Conservation (phyloP, 345 rosid species). For the Isatis tinctoria region DNA sequence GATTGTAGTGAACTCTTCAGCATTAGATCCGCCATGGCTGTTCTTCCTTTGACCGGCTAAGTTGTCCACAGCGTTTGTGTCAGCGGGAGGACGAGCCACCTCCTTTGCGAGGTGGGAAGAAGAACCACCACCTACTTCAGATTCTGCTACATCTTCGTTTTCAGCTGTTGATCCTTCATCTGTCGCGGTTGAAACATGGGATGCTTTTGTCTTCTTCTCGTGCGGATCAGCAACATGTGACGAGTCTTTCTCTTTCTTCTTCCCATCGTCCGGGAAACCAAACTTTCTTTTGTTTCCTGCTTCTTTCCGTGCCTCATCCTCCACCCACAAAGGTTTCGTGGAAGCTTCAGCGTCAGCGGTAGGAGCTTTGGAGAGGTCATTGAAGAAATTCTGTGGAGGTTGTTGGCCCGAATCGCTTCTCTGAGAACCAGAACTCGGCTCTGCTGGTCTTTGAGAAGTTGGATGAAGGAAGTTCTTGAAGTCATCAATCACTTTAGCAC, state of each 20-base stretch:
- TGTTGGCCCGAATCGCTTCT: slow-evolving; percentile 55
- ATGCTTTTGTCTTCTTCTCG: slow-evolving; percentile 51
- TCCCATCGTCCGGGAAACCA: slow-evolving; percentile 49
- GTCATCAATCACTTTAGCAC: slow-evolving; percentile 64
- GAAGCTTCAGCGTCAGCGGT: slow-evolving; percentile 51
- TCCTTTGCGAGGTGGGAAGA: slow-evolving; percentile 65
- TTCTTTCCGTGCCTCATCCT: slow-evolving; percentile 55
- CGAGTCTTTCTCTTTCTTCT: slow-evolving; percentile 57
- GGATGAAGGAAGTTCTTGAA: slow-evolving; percentile 71
- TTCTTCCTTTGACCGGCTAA: slow-evolving; percentile 31
- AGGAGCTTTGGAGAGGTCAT: slow-evolving; percentile 59
- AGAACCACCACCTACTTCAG: slow-evolving; percentile 80
- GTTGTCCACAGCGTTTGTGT: slow-evolving; percentile 37
- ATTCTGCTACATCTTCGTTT: slow-evolving; percentile 93
- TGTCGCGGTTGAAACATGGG: slow-evolving; percentile 71
- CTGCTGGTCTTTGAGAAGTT: slow-evolving; percentile 43
- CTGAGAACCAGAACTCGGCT: slow-evolving; percentile 55
- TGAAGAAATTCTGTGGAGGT: slow-evolving; percentile 75
- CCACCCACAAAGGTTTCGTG: slow-evolving; percentile 59
- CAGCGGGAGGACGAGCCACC: slow-evolving; percentile 42
- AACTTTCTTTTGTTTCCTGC: slow-evolving; percentile 60
- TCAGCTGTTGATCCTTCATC: slow-evolving; percentile 92
- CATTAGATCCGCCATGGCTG: slow-evolving; percentile 25
- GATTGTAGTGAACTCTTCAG: slow-evolving; percentile 54
- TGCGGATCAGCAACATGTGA: slow-evolving; percentile 40